These are phyloP conservation scores for Cordyceps pruinosa DNA, from an alignment of 2,329 filamentous ascomycete genomes.

Conservation along the genomic window DNA sequence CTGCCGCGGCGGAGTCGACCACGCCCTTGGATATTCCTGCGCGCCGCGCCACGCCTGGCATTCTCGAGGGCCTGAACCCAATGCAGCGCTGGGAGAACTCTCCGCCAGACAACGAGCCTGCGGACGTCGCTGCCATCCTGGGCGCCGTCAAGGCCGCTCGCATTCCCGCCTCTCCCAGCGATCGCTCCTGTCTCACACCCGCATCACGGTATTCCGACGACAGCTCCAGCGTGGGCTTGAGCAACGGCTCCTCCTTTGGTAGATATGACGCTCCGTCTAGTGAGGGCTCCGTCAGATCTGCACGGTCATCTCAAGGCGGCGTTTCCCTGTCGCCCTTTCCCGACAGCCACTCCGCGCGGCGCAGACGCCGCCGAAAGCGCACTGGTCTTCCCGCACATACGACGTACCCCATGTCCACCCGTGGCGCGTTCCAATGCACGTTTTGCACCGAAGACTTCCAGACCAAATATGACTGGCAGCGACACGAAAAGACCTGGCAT, in stretches of 20 bases:
- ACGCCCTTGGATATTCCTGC: conserved; percentile 51
- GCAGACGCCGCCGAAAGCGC: conserved; percentile 4
- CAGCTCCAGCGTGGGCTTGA: conserved; percentile 7
- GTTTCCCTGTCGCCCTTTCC: conserved; percentile 5
- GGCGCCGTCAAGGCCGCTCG: conserved; percentile 20
- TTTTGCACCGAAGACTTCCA: conserved; percentile 63
- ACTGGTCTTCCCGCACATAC: background rate
- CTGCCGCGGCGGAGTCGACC: conserved; percentile 20
- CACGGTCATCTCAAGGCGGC: background rate
- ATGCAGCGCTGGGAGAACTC: conserved; percentile 27
- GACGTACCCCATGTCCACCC: conserved; percentile 17
- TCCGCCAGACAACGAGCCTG: conserved; percentile 26
- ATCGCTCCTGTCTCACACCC: background rate
- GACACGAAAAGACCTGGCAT: conserved; percentile 63
- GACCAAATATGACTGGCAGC: conserved; percentile 63
- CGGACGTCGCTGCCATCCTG: conserved; percentile 23
- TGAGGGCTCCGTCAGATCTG: background rate
- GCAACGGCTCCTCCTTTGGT: conserved; percentile 4
- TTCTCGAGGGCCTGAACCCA: conserved; percentile 19
- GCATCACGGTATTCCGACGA: conserved; percentile 4
- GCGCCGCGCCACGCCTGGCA: conserved; percentile 28
- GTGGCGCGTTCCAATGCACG: conserved; percentile 51
- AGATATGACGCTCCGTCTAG: conserved; percentile 5
- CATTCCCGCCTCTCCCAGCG: conserved; percentile 11
- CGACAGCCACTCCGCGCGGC: background rate